Evolutionary conservation across 805 yeast species (phyloP), one percentile per base, ranked within the genome.

Genomic region (Myxozyma vanderwaltii): DNA sequence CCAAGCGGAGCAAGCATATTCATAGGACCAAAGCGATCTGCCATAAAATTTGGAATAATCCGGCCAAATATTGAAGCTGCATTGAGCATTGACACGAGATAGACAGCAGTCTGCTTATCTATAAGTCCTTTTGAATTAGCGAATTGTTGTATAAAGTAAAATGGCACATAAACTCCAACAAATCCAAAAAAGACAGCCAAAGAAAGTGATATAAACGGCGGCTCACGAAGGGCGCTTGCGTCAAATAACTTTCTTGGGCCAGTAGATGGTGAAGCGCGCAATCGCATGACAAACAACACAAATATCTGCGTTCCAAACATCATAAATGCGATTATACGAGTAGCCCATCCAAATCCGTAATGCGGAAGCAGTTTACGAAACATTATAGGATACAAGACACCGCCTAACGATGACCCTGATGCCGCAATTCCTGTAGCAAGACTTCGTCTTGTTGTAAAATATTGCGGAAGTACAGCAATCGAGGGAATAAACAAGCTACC

Each of bases 321-420:
- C 23, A 81, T 70, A 63, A 82, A 77, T 0, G 81, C 82, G 51
- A 81, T 69, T 17, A 76, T 74, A 50, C 86, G 74, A 48, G 79
- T 72, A 1, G 83, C 77, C 86, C 86, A 82, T 7, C 73, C 75
- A 65, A 80, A 82, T 0, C 86, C 86, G 21, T 81, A 74, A 17
- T 70, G 67, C 5, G 68, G 63, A 54, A 77, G 75, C 48, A 81
- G 68, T 23, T 68, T 68, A 47, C 78, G 75, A 19, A 81, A 74
- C 74, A 78, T 74, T 43, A 79, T 69, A 10, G 84, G 82, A 67
- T 77, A 80, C 21, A 78, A 58, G 51, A 79, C 71, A 13, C 83
- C 82, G 2, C 85, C 85, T 8, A 80, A 65, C 3, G 82, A 76
- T 0, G 83, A 81, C 7, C 86, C 86, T 6, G 77, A 65, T 0